phyloP scores from a whole-genome alignment of 2,329 filamentous ascomycete species.

The Aspergillus fijiensis region DNA sequence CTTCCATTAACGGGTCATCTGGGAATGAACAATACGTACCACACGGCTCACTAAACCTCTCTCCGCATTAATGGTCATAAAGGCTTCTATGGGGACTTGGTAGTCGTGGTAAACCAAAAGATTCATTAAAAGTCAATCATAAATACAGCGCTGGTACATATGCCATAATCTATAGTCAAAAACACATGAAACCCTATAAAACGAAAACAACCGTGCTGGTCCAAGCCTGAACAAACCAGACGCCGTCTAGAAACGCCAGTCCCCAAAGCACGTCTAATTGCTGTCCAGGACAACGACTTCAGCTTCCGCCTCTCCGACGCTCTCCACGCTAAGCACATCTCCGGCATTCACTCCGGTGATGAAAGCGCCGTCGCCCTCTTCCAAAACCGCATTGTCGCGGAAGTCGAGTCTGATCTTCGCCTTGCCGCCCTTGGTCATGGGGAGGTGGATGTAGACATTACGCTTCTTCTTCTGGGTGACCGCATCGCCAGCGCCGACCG shows the following conservation, averaged over 20 bases:
- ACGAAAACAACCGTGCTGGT: background rate
- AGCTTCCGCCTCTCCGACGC: conserved; percentile 65
- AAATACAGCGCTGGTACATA: background rate
- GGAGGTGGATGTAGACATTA: conserved; percentile 77
- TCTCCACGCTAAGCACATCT: conserved; percentile 65
- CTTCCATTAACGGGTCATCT: too few species aligned
- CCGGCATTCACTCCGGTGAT: conserved; percentile 64
- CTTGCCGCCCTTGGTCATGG: conserved; percentile 75
- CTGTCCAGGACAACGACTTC: conserved; percentile 70
- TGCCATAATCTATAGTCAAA: background rate
- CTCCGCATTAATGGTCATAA: too few species aligned
- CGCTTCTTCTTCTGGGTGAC: conserved; percentile 48
- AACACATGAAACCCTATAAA: background rate
- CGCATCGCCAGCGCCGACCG: conserved; percentile 56
- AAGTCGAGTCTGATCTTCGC: conserved; percentile 69
- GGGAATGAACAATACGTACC: too few species aligned
- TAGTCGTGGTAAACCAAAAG: background rate
- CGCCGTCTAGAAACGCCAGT: background rate
- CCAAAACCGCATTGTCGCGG: conserved; percentile 64
- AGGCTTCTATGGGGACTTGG: background rate
- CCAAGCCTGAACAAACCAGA: background rate
- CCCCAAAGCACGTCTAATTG: conserved; percentile 40
- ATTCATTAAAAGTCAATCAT: background rate
- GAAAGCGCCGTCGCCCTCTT: conserved; percentile 80
- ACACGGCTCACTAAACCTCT: too few species aligned